These are phyloP conservation scores for Wickerhamomyces rabaulensis DNA, from an alignment of 805 yeast genomes.

Conservation along the genomic window DNA sequence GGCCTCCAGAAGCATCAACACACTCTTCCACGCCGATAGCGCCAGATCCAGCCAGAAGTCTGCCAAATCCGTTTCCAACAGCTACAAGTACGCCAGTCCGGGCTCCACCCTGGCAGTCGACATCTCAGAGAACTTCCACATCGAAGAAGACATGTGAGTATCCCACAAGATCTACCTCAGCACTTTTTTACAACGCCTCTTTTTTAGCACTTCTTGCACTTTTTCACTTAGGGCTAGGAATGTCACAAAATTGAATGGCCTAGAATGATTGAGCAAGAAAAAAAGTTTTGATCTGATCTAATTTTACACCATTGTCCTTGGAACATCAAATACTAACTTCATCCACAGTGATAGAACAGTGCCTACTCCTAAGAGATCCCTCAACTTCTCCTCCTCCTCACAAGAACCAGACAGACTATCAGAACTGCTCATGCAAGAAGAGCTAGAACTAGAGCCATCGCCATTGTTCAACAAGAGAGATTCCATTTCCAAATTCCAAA, in stretches of 20 bases:
- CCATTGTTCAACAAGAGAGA: slow-evolving; percentile 5
- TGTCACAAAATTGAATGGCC: slow-evolving; percentile 5
- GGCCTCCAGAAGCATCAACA: slow-evolving; percentile 13
- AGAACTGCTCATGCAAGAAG: slow-evolving; percentile 1
- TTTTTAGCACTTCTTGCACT: neutral
- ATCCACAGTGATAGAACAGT: slow-evolving; percentile 2
- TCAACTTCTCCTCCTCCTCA: slow-evolving; percentile 7
- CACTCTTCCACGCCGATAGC: slow-evolving; percentile 19
- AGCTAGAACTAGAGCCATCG: neutral
- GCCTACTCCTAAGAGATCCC: slow-evolving; percentile 17
- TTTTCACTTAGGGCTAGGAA: neutral
- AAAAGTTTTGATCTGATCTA: neutral
- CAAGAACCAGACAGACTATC: slow-evolving; percentile 2
- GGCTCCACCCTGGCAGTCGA: slow-evolving; percentile 34
- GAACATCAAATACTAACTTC: slow-evolving; percentile 1
- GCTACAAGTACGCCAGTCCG: slow-evolving; percentile 33
- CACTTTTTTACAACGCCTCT: neutral
- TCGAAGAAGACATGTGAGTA: slow-evolving; percentile 19
- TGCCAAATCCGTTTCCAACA: neutral
- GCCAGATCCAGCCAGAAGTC: slow-evolving; percentile 19
- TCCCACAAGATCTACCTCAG: neutral
- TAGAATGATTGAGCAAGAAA: neutral
- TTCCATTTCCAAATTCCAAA: slow-evolving; percentile 1
- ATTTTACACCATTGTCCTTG: neutral
- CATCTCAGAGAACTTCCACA: slow-evolving; percentile 32